Evolutionary conservation across 192 early-diverging fungal genomes (phyloP).

Genomic region (Oehlia diaphana): DNA sequence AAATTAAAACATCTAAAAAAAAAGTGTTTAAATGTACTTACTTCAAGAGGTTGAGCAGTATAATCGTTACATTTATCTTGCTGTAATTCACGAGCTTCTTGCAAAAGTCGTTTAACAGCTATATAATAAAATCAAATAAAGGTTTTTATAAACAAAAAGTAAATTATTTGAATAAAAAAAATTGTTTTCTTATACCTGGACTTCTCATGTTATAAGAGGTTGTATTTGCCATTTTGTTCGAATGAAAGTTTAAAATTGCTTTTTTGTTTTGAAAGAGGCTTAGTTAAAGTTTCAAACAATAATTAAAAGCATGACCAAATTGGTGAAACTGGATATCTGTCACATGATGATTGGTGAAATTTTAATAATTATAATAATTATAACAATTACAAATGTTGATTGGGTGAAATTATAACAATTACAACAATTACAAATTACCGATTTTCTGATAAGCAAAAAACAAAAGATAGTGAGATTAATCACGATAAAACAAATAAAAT

Average conservation of each 20-base stretch:
- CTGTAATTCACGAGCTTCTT: constrained; percentile 72
- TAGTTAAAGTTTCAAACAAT: no score
- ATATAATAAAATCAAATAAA: background rate
- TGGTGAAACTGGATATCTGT: background rate
- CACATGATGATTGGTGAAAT: background rate
- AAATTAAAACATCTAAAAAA: no score
- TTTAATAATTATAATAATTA: no score
- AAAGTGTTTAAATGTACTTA: constrained; percentile 26
- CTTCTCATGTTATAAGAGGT: background rate
- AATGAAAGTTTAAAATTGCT: background rate
- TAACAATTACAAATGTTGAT: no score
- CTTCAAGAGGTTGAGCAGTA: constrained; percentile 69
- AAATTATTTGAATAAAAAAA: background rate
- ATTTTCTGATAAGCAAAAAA: background rate
- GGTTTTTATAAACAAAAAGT: background rate
- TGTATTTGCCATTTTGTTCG: background rate
- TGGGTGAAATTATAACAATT: no score
- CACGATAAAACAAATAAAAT: no score
- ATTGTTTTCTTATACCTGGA: background rate
- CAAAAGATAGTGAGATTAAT: no score
- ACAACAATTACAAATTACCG: no score
- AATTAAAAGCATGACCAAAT: no score
- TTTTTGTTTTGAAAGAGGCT: no score
- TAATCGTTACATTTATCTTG: constrained; percentile 71
- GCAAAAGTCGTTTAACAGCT: constrained; percentile 83